phyloP scores from a whole-genome alignment of 495 filamentous ascomycete genomes.

The Beverwykella pulmonaria region DNA sequence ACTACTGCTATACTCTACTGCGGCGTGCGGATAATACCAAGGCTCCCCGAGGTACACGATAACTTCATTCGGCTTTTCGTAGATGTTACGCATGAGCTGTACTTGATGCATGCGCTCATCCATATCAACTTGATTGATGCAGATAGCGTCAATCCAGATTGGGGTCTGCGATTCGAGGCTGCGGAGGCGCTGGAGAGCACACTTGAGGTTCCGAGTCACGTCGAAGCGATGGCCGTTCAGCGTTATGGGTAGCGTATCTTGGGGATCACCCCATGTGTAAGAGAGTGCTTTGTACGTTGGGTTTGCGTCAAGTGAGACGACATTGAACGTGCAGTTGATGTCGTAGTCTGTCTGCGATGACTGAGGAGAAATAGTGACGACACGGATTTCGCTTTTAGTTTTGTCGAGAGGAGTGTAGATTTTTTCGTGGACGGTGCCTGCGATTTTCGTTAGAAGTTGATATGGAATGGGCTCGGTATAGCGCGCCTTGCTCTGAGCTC shows the following conservation, averaged over 20 bases:
- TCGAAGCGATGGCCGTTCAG: slow-evolving; percentile 30
- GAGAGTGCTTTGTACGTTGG: slow-evolving; percentile 35
- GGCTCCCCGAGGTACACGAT: slow-evolving; percentile 30
- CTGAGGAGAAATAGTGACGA: slow-evolving; percentile 12
- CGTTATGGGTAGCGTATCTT: slow-evolving; percentile 12
- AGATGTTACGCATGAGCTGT: slow-evolving; percentile 29
- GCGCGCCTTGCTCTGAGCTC: background rate
- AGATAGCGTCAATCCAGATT: slow-evolving; percentile 36
- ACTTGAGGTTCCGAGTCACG: slow-evolving; percentile 36
- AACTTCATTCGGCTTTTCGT: slow-evolving; percentile 14
- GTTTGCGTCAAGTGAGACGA: slow-evolving; percentile 11
- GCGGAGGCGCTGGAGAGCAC: slow-evolving; percentile 31
- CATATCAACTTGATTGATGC: slow-evolving; percentile 35
- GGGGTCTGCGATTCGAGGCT: background rate
- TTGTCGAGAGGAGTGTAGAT: slow-evolving; percentile 9
- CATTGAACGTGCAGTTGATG: slow-evolving; percentile 1
- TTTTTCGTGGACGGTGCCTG: slow-evolving; percentile 12
- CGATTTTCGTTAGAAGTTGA: background rate
- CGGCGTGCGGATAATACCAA: background rate
- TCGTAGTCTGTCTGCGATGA: background rate
- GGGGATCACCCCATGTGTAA: slow-evolving; percentile 35
- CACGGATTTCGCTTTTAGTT: slow-evolving; percentile 2
- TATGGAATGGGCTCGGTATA: background rate
- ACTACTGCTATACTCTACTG: background rate
- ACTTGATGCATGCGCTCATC: slow-evolving; percentile 39